These are phyloP conservation scores for Acmispon strigosus DNA, from an alignment of 306 rosid species.

Conservation along the genomic window DNA sequence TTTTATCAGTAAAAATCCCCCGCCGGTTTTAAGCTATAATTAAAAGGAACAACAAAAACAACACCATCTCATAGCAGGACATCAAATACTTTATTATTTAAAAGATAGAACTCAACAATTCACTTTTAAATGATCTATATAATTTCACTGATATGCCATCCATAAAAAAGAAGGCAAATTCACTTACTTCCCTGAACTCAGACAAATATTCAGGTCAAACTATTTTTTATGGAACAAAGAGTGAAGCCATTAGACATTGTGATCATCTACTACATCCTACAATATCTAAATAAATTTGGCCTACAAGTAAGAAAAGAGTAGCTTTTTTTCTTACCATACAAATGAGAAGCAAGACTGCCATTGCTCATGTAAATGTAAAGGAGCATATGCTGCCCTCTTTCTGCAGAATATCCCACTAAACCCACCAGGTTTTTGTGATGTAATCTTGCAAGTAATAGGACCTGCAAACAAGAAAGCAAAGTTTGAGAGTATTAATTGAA, in stretches of 20 bases:
- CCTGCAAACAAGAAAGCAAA: constrained; percentile 36
- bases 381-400: constrained; percentile 80
- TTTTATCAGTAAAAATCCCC: background rate
- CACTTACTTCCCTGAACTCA: too few species aligned
- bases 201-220: too few species aligned
- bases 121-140: background rate
- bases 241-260: too few species aligned
- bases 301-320: background rate
- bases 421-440: constrained; percentile 83
- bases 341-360: constrained; percentile 88
- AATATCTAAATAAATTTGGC: background rate
- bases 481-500: background rate
- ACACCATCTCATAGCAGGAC: background rate
- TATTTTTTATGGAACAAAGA: too few species aligned
- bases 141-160: background rate
- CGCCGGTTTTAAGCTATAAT: background rate
- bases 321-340: constrained; percentile 58
- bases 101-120: background rate
- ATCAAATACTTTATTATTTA: background rate
- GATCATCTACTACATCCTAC: too few species aligned
- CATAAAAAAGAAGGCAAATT: too few species aligned
- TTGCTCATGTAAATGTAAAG: constrained; percentile 76
- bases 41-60: background rate
- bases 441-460: constrained; percentile 78
- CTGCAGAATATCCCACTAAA: constrained; percentile 87